Conservation (phyloP, 192 early-diverging fungal genomes). For the Coemansia sp. region DNA sequence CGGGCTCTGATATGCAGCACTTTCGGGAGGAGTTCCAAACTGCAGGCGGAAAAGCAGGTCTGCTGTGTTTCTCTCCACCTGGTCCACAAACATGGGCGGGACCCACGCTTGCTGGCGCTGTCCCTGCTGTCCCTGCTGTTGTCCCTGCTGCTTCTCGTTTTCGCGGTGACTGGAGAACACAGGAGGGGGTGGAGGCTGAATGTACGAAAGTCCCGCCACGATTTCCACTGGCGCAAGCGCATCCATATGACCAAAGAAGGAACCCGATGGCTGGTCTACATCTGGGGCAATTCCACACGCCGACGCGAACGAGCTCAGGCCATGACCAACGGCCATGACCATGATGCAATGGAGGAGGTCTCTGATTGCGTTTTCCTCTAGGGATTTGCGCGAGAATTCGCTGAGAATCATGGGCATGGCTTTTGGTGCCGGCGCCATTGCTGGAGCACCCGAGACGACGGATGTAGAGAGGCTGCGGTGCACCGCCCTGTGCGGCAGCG, state of each 20-base stretch:
- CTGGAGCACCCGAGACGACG: constrained; percentile 17
- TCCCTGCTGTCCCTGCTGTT: constrained; percentile 1
- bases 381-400: constrained; percentile 26
- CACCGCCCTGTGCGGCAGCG: constrained; percentile 4
- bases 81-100: constrained; percentile 23
- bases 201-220: constrained; percentile 21
- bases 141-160: not conserved
- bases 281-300: constrained; percentile 47
- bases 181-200: constrained; percentile 7
- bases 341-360: constrained; percentile 43
- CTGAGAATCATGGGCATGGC: not conserved
- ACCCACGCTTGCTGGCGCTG: constrained; percentile 10
- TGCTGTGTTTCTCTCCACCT: constrained; percentile 30
- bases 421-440: not conserved
- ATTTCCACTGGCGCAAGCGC: constrained; percentile 18
- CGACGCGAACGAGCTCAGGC: constrained; percentile 34
- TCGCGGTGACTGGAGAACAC: not conserved
- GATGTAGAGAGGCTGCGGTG: constrained; percentile 36
- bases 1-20: not conserved
- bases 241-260: constrained; percentile 28
- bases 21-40: constrained; percentile 13
- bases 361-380: constrained; percentile 40
- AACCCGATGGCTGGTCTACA: constrained; percentile 35
- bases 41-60: constrained; percentile 28
- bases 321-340: constrained; percentile 40